Evolutionary conservation across 2,329 filamentous ascomycete genomes (phyloP), one percentile per base, ranked within the genome.

Genomic region (Fusarium irregulare): DNA sequence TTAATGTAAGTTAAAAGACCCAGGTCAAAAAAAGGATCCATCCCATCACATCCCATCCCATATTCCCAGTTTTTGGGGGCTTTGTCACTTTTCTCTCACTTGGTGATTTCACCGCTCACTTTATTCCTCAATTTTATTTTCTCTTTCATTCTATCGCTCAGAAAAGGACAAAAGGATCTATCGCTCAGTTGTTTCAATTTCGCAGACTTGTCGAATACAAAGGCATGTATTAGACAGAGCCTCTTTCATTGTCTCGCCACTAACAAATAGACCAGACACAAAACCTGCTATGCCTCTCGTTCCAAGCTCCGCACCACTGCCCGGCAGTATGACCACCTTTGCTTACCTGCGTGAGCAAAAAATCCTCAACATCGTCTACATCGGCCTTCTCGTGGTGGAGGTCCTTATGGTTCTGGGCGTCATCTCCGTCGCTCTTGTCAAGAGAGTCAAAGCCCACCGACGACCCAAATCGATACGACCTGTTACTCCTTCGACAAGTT

Each of bases 361-460:
- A 53, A 77, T 85, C 34, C 76, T 85, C 48, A 84, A 86, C 77
- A 77, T 78, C 34, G 72, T 85, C 49, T 85, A 84, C 82, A 78
- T 85, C 49, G 80, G 81, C 42, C 79, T 86, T n/a, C 74, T 85
- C 42, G 79, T 79, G 20, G 70, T 85, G 37, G 82, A 86, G 67
- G 79, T 82, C 20, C 61, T 83, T 45, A 80, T 85, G 78, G 80
- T 86, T 6, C 61, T 83, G 30, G 78, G 79, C 12, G 80, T 84
- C 14, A 78, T 76, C 25, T 68, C 78, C 10, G 75, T 76, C 57
- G 75, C 74, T 55, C 66, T 78, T 41, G 60, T 78, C 21, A 78
- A 78, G 64, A 64, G 75, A 54, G 64, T 78, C 18, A 72, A 64
- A 56, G 49, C 60, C 25, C 60, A 66, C 41, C 60, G 64, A 25